These are phyloP conservation scores for Hypoxylon sp. DNA, from an alignment of 2,329 filamentous ascomycete genomes.

Conservation along the genomic window DNA sequence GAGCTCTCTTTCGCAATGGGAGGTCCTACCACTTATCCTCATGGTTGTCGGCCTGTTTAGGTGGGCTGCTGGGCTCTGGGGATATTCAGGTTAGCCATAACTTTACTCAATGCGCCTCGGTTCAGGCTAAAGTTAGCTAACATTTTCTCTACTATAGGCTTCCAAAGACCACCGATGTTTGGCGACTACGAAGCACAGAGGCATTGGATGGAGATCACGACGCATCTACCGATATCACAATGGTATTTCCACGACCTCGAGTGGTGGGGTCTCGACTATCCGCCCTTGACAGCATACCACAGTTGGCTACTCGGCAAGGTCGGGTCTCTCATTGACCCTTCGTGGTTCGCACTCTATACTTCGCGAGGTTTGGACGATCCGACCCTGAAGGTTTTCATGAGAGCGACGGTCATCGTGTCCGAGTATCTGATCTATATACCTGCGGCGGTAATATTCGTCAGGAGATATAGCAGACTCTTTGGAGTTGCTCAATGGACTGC, in stretches of 20 bases:
- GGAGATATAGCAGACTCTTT: slow-evolving; percentile 81
- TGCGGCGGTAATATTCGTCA: slow-evolving; percentile 85
- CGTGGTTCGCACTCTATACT: slow-evolving; percentile 88
- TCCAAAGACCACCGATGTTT: slow-evolving; percentile 86
- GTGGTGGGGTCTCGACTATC: slow-evolving; percentile 99
- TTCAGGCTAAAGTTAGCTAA: slow-evolving; percentile 30
- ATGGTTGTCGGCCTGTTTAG: slow-evolving; percentile 93
- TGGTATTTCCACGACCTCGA: slow-evolving; percentile 98
- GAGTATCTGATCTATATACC: slow-evolving; percentile 93
- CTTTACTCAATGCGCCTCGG: not conserved
- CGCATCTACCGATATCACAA: slow-evolving; percentile 86
- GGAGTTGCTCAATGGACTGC: slow-evolving; percentile 85
- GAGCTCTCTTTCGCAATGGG: slow-evolving; percentile 88
- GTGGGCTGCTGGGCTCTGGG: slow-evolving; percentile 93
- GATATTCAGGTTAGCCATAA: slow-evolving; percentile 81
- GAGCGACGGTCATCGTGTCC: slow-evolving; percentile 88
- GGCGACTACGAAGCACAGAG: slow-evolving; percentile 98
- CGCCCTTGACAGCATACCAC: slow-evolving; percentile 96
- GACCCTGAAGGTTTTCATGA: slow-evolving; percentile 93
- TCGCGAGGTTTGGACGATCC: slow-evolving; percentile 87
- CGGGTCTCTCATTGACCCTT: slow-evolving; percentile 80
- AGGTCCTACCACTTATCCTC: slow-evolving; percentile 86
- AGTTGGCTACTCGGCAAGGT: slow-evolving; percentile 94
- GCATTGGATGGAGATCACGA: slow-evolving; percentile 99
- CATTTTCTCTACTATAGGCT: slow-evolving; percentile 65